These are phyloP conservation scores for Stachybotrys elegans DNA, from an alignment of 2,329 filamentous ascomycete genomes.

Conservation along the genomic window DNA sequence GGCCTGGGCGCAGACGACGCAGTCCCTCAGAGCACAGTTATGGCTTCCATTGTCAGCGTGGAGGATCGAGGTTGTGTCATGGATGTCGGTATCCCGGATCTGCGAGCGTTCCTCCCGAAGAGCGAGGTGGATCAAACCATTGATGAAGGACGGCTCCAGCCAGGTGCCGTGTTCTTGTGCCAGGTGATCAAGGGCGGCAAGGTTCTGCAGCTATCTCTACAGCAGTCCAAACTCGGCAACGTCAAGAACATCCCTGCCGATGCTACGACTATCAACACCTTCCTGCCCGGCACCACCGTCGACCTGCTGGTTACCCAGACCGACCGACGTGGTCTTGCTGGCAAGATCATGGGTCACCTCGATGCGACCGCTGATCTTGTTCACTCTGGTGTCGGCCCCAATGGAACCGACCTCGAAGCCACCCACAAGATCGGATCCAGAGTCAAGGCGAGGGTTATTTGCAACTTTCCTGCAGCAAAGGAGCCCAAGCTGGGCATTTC, in stretches of 20 bases:
- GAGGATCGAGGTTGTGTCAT: conserved; percentile 95
- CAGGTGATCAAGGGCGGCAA: conserved; percentile 74
- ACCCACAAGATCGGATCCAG: conserved; percentile 82
- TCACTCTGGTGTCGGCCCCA: conserved; percentile 74
- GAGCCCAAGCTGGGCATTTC: conserved; percentile 84
- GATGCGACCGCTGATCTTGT: conserved; percentile 88
- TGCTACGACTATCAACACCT: conserved; percentile 82
- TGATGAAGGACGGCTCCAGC: conserved; percentile 64
- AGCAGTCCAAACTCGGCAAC: conserved; percentile 64
- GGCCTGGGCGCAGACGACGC: conserved; percentile 69
- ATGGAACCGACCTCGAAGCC: conserved; percentile 64
- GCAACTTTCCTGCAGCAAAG: conserved; percentile 75
- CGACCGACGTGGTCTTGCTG: conserved; percentile 67
- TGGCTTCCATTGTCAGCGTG: conserved; percentile 85
- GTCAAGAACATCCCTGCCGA: conserved; percentile 61
- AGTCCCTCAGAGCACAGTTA: conserved; percentile 70
- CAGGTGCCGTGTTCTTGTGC: conserved; percentile 81
- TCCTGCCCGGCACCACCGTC: conserved; percentile 85
- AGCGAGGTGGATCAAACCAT: conserved; percentile 70
- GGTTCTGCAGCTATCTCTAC: conserved; percentile 79
- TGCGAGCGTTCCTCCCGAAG: conserved; percentile 80
- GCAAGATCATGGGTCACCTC: conserved; percentile 87
- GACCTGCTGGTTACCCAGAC: conserved; percentile 79
- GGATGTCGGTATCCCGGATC: conserved; percentile 72
- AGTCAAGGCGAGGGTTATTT: conserved; percentile 80